Base-by-base conservation (phyloP, 192 early-diverging fungal genomes). In the Kickxella alabastrina region DNA sequence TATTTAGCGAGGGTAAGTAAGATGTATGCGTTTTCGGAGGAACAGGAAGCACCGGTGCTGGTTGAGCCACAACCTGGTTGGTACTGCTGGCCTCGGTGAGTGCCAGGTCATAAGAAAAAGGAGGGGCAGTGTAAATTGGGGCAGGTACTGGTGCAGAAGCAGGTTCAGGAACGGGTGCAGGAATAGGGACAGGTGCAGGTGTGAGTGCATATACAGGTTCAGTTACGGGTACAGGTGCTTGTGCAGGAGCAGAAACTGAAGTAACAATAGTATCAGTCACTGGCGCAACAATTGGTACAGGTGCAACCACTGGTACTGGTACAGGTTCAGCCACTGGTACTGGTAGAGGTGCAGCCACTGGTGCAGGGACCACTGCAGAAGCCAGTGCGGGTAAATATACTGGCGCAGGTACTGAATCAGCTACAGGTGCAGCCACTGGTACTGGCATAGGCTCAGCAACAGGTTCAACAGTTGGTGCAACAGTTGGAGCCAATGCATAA, bases 31-130 rank as follows among this genome's bases (percentile, higher is more conserved):
- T 10, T 8, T 29, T 35, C 13, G 6, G 26, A 3, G 44, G 26
- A 29, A 24, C 28, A 46, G 27, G 26, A 0, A 17, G 61, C 7
- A 9, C 45, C 3, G 44, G 36, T 23, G 46, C 47, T 36, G 46
- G 38, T 25, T 32, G 49, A n/a, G n/a, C n/a, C n/a, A n/a, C n/a
- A n/a, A n/a, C n/a, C n/a, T n/a, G n/a, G n/a, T n/a, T n/a, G n/a
- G n/a, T n/a, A n/a, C n/a, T n/a, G n/a, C n/a, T n/a, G n/a, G n/a
- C n/a, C n/a, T n/a, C n/a, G n/a, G n/a, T n/a, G n/a, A n/a, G n/a
- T n/a, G n/a, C n/a, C n/a, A n/a, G n/a, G n/a, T n/a, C n/a, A n/a
- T n/a, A n/a, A 7, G 41, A 29, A 32, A 57, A 43, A 3, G 27
- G 28, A 0, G 49, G 38, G 0, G 29, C 31, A 10, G 41, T 5